Percentiles rank a stretch among this genome's conserved stretches.
phyloP scores from a whole-genome alignment of 768 basidiomycete genomes.

The Tricholoma matsutake region DNA sequence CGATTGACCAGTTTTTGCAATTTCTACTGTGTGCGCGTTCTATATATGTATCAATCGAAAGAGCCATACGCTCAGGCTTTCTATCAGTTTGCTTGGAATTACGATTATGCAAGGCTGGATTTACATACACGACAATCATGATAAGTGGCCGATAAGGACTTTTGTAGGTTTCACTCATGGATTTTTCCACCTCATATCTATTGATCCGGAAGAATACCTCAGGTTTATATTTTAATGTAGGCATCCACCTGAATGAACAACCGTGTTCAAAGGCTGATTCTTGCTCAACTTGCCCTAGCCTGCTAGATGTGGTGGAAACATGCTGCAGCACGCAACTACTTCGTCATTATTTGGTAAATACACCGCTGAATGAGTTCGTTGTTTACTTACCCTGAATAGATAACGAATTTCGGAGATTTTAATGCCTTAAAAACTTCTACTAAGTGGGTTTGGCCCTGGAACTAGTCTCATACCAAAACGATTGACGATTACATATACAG shows the following conservation, averaged over 20 bases:
- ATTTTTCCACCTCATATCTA: neutral
- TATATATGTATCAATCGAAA: neutral
- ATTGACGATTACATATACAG: neutral
- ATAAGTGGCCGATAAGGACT: neutral
- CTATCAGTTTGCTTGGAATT: neutral
- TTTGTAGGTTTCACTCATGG: neutral
- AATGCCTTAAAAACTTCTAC: neutral
- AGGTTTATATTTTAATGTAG: neutral
- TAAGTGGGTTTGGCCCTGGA: neutral
- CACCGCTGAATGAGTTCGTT: neutral
- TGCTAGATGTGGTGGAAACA: neutral
- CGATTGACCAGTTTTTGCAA: neutral
- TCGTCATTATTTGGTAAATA: neutral
- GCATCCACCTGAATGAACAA: neutral
- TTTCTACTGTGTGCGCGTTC: neutral
- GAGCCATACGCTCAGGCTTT: neutral
- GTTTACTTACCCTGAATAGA: neutral
- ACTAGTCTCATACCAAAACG: neutral
- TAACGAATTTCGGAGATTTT: neutral
- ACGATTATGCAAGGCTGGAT: neutral
- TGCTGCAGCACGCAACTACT: neutral
- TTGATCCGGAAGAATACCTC: neutral
- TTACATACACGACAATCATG: neutral
- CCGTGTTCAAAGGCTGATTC: neutral
- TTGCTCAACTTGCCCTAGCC: neutral